Evolutionary conservation across 75 land plant species (phyloP).

Genomic region (Adiantum capillusveneris): DNA sequence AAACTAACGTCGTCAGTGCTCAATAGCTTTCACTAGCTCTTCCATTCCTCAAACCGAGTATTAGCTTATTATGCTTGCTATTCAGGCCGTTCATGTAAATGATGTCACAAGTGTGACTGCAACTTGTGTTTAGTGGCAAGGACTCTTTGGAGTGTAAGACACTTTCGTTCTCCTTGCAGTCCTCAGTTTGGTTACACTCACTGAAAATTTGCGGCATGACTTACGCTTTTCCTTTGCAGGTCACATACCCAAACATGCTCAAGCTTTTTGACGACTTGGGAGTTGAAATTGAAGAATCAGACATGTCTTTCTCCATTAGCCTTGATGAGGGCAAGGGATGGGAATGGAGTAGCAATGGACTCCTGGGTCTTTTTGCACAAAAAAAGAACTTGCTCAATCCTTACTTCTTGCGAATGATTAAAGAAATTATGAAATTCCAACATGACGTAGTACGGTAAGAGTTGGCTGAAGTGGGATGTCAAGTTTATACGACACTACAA

Average conservation of each 20-base stretch:
- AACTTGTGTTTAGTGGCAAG: too few relatives aligned
- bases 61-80: too few relatives aligned
- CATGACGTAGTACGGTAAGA: constrained; percentile 62
- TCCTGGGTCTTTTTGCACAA: constrained; percentile 81
- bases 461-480: too few relatives aligned
- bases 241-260: constrained; percentile 94
- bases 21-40: too few relatives aligned
- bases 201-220: neutral
- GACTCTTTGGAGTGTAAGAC: too few relatives aligned
- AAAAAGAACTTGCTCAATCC: constrained; percentile 69
- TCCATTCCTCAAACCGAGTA: too few relatives aligned
- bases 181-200: too few relatives aligned
- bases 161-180: too few relatives aligned
- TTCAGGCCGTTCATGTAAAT: too few relatives aligned
- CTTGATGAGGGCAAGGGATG: constrained; percentile 63
- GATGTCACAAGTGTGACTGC: too few relatives aligned
- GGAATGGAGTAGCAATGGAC: constrained; percentile 89
- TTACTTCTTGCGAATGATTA: constrained; percentile 68
- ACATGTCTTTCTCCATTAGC: constrained; percentile 97
- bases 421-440: constrained; percentile 79
- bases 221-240: constrained; percentile 37
- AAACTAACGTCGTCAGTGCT: too few relatives aligned
- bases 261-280: constrained; percentile 70
- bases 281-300: constrained; percentile 82
- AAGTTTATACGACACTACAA: too few relatives aligned